Conservation (phyloP, 306 rosid genomes). For the Vachellia pachyceras region DNA sequence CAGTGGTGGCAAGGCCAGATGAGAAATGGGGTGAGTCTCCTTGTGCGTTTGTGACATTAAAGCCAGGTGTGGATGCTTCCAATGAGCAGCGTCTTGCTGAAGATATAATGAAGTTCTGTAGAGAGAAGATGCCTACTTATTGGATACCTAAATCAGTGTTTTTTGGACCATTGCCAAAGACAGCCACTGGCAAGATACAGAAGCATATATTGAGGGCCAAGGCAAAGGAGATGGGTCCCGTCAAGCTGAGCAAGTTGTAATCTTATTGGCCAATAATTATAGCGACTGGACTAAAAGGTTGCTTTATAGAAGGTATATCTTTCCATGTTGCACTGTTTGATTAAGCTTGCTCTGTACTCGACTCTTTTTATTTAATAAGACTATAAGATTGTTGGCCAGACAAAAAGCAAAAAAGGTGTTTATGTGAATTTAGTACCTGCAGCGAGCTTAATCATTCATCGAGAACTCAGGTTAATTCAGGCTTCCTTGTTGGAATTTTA, state of each 20-base stretch:
- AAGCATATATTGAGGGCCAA: constrained; percentile 85
- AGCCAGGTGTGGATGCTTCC: constrained; percentile 60
- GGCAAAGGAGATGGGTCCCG: constrained; percentile 81
- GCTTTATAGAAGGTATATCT: not conserved
- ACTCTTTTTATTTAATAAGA: not conserved
- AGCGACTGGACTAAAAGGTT: not conserved
- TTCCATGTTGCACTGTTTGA: not conserved
- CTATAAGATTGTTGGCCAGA: no score
- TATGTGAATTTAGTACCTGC: not conserved
- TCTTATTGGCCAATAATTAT: not conserved
- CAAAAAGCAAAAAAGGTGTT: not conserved
- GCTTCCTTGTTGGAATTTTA: not conserved
- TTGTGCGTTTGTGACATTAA: constrained; percentile 84
- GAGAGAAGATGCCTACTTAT: constrained; percentile 77
- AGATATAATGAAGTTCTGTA: constrained; percentile 83
- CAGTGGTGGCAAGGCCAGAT: constrained; percentile 92
- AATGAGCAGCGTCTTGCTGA: no score
- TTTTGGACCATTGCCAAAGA: constrained; percentile 76
- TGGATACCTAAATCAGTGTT: constrained; percentile 82
- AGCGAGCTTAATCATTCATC: not conserved
- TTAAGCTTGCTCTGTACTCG: not conserved
- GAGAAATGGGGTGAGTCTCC: constrained; percentile 95
- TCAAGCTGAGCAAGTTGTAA: constrained; percentile 47
- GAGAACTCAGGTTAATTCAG: not conserved
- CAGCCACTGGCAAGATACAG: constrained; percentile 84